phyloP scores from a whole-genome alignment of 805 yeast genomes.

The Nakazawaea peltata region DNA sequence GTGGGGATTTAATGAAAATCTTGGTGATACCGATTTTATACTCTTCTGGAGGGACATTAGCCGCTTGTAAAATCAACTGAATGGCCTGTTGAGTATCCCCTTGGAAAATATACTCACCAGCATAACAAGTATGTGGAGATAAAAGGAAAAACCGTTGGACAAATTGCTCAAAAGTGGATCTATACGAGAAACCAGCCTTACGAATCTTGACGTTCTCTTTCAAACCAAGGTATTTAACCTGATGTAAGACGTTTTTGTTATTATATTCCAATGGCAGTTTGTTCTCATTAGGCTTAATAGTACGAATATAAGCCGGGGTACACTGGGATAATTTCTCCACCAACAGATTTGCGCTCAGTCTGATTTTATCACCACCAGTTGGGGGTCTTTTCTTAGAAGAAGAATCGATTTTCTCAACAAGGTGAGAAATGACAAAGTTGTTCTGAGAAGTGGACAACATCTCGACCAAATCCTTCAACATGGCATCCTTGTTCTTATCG shows the following conservation, averaged over 20 bases:
- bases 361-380: conserved; percentile 93
- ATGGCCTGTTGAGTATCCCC: conserved; percentile 50
- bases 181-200: conserved; percentile 97
- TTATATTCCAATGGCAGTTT: conserved; percentile 88
- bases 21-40: conserved; percentile 89
- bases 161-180: conserved; percentile 94
- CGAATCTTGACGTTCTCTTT: conserved; percentile 96
- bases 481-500: conserved; percentile 92
- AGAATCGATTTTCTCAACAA: conserved; percentile 59
- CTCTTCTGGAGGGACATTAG: conserved; percentile 69
- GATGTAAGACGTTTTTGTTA: conserved; percentile 84
- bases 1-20: conserved; percentile 94
- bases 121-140: conserved; percentile 87
- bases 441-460: conserved; percentile 67
- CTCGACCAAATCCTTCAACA: conserved; percentile 82
- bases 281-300: conserved; percentile 94
- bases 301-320: conserved; percentile 94
- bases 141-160: conserved; percentile 88
- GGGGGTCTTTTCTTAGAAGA: conserved; percentile 78
- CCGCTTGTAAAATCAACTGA: conserved; percentile 37
- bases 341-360: conserved; percentile 80
- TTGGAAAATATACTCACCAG: conserved; percentile 58
- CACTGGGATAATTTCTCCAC: conserved; percentile 85
- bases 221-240: conserved; percentile 89
- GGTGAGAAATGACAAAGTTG: conserved; percentile 46